Percentiles rank a stretch among this genome's conserved stretches.
Conservation (phyloP, 202 grass and related monocot species). For the Panicum hallii region DNA sequence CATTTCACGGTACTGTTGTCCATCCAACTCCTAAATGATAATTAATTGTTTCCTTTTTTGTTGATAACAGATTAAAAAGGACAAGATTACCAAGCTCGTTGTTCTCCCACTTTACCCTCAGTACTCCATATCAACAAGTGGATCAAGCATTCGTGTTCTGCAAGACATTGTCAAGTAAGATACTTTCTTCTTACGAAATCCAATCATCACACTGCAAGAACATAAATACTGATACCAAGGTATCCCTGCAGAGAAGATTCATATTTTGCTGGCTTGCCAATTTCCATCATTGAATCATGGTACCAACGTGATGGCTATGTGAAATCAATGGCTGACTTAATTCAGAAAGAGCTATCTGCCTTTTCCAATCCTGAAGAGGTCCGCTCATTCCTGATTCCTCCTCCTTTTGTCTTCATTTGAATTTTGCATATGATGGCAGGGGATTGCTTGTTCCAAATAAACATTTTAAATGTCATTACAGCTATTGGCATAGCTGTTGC, state of each 20-base stretch:
- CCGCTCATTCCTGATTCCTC: slow-evolving; percentile 14
- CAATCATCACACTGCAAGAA: slow-evolving; percentile 10
- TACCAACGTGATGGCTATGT: slow-evolving; percentile 92
- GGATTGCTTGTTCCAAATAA: background rate
- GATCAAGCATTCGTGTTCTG: slow-evolving; percentile 91
- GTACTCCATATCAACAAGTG: slow-evolving; percentile 96
- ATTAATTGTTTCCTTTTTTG: slow-evolving; percentile 25
- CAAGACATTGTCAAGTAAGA: slow-evolving; percentile 75
- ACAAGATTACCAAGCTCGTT: slow-evolving; percentile 89
- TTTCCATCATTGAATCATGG: slow-evolving; percentile 94
- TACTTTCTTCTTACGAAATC: background rate
- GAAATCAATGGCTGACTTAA: slow-evolving; percentile 95
- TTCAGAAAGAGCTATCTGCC: slow-evolving; percentile 71
- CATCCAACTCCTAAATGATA: slow-evolving; percentile 16
- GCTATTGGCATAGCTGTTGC: background rate
- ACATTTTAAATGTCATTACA: background rate
- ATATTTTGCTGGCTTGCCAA: slow-evolving; percentile 83
- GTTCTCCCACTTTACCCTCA: slow-evolving; percentile 96
- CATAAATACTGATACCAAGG: slow-evolving; percentile 31
- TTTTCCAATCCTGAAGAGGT: slow-evolving; percentile 89
- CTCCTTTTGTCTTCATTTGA: slow-evolving; percentile 15
- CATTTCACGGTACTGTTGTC: slow-evolving; percentile 18
- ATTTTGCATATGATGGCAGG: background rate
- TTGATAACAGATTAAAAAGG: slow-evolving; percentile 80
- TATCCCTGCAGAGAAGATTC: slow-evolving; percentile 78